Evolutionary conservation across 2,329 filamentous ascomycete genomes (phyloP).

Genomic region (Colletotrichum filicis): DNA sequence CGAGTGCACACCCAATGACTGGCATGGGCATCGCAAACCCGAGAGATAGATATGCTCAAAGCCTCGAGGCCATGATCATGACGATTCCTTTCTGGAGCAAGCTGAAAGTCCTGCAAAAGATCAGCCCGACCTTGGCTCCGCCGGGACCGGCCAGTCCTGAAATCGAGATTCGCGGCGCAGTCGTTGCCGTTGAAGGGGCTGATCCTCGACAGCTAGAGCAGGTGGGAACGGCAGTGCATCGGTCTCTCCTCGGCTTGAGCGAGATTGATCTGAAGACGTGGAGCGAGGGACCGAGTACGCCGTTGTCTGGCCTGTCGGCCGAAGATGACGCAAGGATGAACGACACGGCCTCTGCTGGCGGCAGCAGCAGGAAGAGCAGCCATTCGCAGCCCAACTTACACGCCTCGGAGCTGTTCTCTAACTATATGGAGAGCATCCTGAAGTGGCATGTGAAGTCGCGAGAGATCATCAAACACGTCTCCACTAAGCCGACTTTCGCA

Average conservation of each 20-base stretch:
- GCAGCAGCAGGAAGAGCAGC: slow-evolving; percentile 34
- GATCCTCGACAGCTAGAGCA: slow-evolving; percentile 61
- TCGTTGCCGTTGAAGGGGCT: slow-evolving; percentile 86
- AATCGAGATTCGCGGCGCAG: slow-evolving; percentile 72
- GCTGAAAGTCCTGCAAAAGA: slow-evolving; percentile 78
- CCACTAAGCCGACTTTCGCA: slow-evolving; percentile 38
- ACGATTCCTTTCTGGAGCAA: slow-evolving; percentile 80
- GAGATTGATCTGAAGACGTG: slow-evolving; percentile 57
- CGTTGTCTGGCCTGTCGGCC: slow-evolving; percentile 24
- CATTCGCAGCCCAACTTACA: slow-evolving; percentile 39
- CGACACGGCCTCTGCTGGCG: slow-evolving; percentile 11
- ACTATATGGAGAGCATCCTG: slow-evolving; percentile 75
- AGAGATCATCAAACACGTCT: slow-evolving; percentile 71
- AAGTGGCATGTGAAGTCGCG: slow-evolving; percentile 81
- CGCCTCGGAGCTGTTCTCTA: slow-evolving; percentile 54
- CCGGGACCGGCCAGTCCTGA: slow-evolving; percentile 42
- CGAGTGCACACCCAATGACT: slow-evolving; percentile 38
- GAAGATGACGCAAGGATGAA: slow-evolving; percentile 33
- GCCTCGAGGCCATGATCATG: slow-evolving; percentile 78
- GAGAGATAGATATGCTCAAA: slow-evolving; percentile 51
- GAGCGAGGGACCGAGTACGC: slow-evolving; percentile 46
- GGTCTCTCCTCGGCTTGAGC: slow-evolving; percentile 63
- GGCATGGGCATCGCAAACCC: slow-evolving; percentile 40
- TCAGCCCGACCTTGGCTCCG: slow-evolving; percentile 73
- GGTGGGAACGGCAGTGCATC: slow-evolving; percentile 73